These are phyloP conservation scores for Allomyces macrogynus DNA, from an alignment of 192 early-diverging fungal genomes.

Conservation along the genomic window DNA sequence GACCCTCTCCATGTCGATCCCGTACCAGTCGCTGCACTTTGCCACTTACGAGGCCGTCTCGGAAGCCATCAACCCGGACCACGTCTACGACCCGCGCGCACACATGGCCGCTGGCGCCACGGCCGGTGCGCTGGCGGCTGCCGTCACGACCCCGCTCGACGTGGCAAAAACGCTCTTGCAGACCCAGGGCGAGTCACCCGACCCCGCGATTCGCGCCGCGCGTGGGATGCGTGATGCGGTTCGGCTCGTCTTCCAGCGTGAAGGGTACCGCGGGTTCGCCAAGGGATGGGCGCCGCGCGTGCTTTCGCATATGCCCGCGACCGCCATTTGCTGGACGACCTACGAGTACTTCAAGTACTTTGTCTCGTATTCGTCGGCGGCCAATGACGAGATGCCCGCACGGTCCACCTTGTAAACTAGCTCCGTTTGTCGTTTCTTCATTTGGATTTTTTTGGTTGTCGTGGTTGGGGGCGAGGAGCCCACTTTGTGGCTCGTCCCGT, in stretches of 20 bases:
- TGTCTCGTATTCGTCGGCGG: too few relatives aligned
- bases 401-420: too few relatives aligned
- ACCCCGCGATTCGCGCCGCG: conserved; percentile 45
- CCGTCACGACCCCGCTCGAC: conserved; percentile 83
- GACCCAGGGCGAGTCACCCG: conserved; percentile 58
- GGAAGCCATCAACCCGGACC: conserved; percentile 56
- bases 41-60: conserved; percentile 76
- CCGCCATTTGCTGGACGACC: conserved; percentile 87
- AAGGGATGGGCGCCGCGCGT: conserved; percentile 63
- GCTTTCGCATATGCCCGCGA: conserved; percentile 76
- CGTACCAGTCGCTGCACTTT: conserved; percentile 88
- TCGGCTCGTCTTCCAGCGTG: conserved; percentile 48
- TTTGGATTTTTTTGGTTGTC: too few relatives aligned
- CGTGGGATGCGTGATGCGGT: conserved; percentile 48
- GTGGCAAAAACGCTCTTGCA: conserved; percentile 91
- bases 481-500: too few relatives aligned
- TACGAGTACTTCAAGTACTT: conserved; percentile 61
- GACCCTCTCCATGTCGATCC: conserved; percentile 81
- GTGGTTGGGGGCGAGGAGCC: too few relatives aligned
- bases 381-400: too few relatives aligned
- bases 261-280: conserved; percentile 59
- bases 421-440: too few relatives aligned
- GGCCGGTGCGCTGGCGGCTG: conserved; percentile 72
- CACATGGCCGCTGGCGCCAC: conserved; percentile 71
- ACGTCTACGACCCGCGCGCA: conserved; percentile 62